phyloP scores from a whole-genome alignment of 2,329 filamentous ascomycete species.

The Truncatella angustata region DNA sequence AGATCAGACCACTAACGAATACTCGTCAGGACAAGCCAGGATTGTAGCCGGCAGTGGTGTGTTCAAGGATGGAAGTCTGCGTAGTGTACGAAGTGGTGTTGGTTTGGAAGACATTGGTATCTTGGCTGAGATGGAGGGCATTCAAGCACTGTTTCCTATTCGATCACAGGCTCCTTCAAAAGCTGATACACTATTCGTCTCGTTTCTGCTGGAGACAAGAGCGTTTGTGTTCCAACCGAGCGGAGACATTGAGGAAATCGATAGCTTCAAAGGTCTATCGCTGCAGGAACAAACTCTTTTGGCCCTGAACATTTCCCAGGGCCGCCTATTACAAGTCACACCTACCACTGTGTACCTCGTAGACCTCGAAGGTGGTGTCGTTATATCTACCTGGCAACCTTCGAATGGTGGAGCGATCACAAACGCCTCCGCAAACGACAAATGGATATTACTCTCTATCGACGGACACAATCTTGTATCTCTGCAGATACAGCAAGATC shows the following conservation, averaged over 20 bases:
- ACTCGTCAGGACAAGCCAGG: conserved; percentile 90
- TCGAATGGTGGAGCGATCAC: conserved; percentile 62
- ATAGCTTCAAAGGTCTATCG: conserved; percentile 68
- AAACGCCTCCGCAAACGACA: conserved; percentile 71
- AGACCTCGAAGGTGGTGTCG: conserved; percentile 55
- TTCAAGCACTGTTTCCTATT: conserved; percentile 71
- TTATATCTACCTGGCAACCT: conserved; percentile 58
- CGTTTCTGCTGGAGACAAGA: conserved; percentile 80
- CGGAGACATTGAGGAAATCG: conserved; percentile 83
- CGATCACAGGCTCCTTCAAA: conserved; percentile 46
- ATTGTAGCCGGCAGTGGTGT: conserved; percentile 92
- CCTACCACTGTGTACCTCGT: conserved; percentile 59
- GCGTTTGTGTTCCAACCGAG: conserved; percentile 72
- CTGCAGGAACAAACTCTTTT: conserved; percentile 72
- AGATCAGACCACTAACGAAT: conserved; percentile 74
- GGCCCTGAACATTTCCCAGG: conserved; percentile 61
- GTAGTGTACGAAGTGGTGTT: conserved; percentile 91
- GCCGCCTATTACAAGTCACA: conserved; percentile 74
- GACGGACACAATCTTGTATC: conserved; percentile 72
- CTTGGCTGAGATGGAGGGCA: conserved; percentile 74
- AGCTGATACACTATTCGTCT: conserved; percentile 73
- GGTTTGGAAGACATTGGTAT: conserved; percentile 85
- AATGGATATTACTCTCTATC: conserved; percentile 69
- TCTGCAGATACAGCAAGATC: conserved; percentile 58
- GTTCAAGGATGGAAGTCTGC: conserved; percentile 81